Conservation (phyloP, 2,329 filamentous ascomycete genomes). For the Xylaria sp. region DNA sequence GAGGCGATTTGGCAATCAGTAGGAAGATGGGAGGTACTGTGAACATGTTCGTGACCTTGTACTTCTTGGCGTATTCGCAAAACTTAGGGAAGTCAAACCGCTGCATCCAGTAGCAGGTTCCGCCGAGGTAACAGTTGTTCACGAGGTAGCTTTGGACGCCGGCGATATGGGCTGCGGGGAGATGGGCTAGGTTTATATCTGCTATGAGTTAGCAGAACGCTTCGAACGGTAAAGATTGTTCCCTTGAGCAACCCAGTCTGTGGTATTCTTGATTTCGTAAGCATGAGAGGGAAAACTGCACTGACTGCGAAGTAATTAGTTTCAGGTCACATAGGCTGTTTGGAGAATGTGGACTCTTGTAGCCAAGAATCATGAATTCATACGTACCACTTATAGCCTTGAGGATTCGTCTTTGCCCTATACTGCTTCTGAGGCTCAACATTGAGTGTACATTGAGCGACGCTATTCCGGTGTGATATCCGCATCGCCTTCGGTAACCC, state of each 20-base stretch:
- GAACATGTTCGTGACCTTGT: constrained; percentile 64
- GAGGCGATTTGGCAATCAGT: constrained; percentile 65
- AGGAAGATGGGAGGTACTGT: constrained; percentile 71
- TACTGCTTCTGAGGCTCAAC: constrained; percentile 46
- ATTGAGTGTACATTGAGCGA: constrained; percentile 51
- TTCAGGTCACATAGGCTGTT: constrained; percentile 42
- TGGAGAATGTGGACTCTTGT: background rate
- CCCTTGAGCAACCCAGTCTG: background rate
- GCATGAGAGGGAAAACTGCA: background rate
- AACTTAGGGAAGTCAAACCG: constrained; percentile 67
- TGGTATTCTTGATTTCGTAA: background rate
- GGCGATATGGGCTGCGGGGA: constrained; percentile 59
- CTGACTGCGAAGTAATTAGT: constrained; percentile 39
- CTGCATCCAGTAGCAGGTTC: constrained; percentile 70
- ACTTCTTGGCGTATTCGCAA: constrained; percentile 60
- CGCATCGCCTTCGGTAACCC: constrained; percentile 60
- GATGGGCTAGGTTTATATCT: constrained; percentile 49
- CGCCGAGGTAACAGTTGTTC: constrained; percentile 55
- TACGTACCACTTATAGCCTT: constrained; percentile 42
- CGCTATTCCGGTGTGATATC: constrained; percentile 58
- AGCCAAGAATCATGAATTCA: background rate
- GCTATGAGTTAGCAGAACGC: background rate
- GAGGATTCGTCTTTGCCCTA: constrained; percentile 42
- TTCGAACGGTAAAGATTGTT: background rate
- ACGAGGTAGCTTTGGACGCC: constrained; percentile 58